Evolutionary conservation across 2,329 filamentous ascomycete genomes (phyloP), one percentile per base, ranked within the genome.

Genomic region (Aspergillus melleus): DNA sequence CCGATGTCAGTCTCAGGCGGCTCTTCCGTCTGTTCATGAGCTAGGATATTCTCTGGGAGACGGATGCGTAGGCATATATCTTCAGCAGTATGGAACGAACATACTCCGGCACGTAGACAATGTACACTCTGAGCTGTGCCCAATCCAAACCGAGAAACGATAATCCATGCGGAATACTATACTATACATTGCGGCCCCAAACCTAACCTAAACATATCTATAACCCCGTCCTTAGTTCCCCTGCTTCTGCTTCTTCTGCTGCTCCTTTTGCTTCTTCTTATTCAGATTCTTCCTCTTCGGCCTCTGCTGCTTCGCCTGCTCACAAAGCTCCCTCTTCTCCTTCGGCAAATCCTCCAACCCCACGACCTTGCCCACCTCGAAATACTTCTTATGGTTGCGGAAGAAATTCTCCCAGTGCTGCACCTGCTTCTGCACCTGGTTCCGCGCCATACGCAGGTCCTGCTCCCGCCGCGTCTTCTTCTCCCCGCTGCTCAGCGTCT

Each of bases 401-500:
- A 97, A 98, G 79, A 98, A 92, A 54, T 84, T 81, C 61, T 89
- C 87, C 95, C 93, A 98, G 76, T 94, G 88, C 72, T 84, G 80
- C 58, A 99, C 80, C 12, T 86, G 86, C 22, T 87, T 84, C 61
- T 86, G 75, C 2, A 91, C 89, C 74, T 86, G 84, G 65, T 84
- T 78, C 75, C 79, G 81, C 24, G 93, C 94, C 53, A 83, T 78
- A 55, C 82, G 80, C 54, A 83, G 68, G 79, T 96, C 94, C 72
- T 83, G 76, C 67, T 85, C 84, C 63, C 85, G 84, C 58, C 83
- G 71, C 29, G 78, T 77, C 75, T 84, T 85, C 67, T 75, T 70
- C 71, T 79, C 71, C n/a, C 68, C 73, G 39, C 68, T 69, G 6
- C 68, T 74, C 64, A 80, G 61, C 6, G 52, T 54, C 60, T 66